Evolutionary conservation across 2,329 filamentous ascomycete genomes (phyloP).

Genomic region (Apiospora rasikravindrae): DNA sequence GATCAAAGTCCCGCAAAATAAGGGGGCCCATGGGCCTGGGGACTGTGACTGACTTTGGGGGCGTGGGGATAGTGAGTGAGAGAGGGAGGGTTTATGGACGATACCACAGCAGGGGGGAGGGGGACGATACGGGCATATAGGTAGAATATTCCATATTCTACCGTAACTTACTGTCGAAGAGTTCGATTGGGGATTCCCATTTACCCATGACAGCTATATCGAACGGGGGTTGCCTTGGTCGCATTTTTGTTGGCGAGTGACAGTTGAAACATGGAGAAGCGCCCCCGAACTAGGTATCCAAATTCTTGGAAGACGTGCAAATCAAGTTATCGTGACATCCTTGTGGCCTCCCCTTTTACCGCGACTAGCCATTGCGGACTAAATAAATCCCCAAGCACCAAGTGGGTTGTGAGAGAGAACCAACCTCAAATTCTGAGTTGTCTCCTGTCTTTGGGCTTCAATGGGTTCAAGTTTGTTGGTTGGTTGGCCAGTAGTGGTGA

Average conservation of each 20-base stretch:
- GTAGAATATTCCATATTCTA: not conserved
- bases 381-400: no score
- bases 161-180: not conserved
- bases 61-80: not conserved
- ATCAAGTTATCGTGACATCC: not conserved
- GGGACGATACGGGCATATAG: not conserved
- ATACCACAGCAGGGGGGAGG: not conserved
- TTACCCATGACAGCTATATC: not conserved
- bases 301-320: not conserved
- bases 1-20: slow-evolving; percentile 6
- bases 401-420: no score
- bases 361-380: not conserved
- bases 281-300: not conserved
- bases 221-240: not conserved
- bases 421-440: no score
- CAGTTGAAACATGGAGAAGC: not conserved
- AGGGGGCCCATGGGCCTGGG: not conserved
- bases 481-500: no score
- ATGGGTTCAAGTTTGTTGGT: no score
- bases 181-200: no score
- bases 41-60: not conserved
- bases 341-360: not conserved
- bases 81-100: not conserved
- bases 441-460: no score
- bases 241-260: not conserved